Evolutionary conservation across 106 monocot species (phyloP).

Genomic region (Xerophyta viscosa): DNA sequence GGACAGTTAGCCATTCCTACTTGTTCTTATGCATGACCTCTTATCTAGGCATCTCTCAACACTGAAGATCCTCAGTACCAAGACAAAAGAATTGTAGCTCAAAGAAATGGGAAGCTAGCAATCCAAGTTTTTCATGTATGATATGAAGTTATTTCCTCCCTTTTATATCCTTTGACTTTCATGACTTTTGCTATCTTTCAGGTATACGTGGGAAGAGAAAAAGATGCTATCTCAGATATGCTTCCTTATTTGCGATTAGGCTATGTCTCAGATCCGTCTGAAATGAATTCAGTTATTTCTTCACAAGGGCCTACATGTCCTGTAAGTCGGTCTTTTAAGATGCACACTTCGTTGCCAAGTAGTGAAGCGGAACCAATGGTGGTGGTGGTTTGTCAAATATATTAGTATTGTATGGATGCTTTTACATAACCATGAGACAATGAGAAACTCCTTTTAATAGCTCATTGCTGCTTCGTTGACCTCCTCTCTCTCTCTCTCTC

Average conservation of each 20-base stretch:
- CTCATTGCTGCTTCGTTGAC: too few species aligned
- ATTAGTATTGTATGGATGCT: not conserved
- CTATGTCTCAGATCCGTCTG: conserved; percentile 83
- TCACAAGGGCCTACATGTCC: conserved; percentile 87
- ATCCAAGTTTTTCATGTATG: conserved; percentile 85
- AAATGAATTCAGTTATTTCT: conserved; percentile 92
- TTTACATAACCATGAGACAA: not conserved
- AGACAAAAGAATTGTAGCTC: conserved; percentile 94
- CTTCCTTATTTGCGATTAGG: conserved; percentile 92
- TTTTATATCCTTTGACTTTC: not conserved
- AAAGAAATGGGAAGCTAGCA: conserved; percentile 90
- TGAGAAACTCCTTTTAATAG: too few species aligned
- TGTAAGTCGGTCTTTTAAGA: conserved; percentile 37
- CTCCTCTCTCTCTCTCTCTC: too few species aligned
- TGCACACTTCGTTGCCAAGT: not conserved
- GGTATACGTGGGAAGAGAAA: conserved; percentile 89
- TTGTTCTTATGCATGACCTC: not conserved
- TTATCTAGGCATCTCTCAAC: conserved; percentile 70
- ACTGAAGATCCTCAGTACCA: conserved; percentile 95
- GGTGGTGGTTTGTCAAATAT: too few species aligned
- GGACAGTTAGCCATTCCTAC: conserved; percentile 1
- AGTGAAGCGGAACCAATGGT: too few species aligned
- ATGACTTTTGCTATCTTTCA: conserved; percentile 15
- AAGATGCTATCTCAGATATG: conserved; percentile 85
- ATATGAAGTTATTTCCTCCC: too few species aligned